phyloP scores from a whole-genome alignment of 352 stramenopile species.

The Phytophthora gonapodyides region DNA sequence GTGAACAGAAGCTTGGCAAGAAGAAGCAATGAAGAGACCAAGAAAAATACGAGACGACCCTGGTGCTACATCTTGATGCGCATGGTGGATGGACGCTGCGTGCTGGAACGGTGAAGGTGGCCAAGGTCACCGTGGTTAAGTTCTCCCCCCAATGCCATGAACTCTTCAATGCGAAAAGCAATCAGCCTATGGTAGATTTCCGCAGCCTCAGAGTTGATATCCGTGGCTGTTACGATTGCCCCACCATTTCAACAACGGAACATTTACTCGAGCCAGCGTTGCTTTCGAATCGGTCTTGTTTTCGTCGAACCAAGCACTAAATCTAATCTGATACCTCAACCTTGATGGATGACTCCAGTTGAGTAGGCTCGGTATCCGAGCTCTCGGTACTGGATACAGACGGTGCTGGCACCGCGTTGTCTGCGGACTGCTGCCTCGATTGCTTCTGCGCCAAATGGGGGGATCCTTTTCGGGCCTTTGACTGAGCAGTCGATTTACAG shows the following conservation, averaged over 20 bases:
- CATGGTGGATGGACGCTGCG: slow-evolving; percentile 24
- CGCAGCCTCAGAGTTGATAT: no score
- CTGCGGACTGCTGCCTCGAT: background rate
- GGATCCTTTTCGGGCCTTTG: background rate
- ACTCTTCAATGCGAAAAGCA: slow-evolving; percentile 11
- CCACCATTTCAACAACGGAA: no score
- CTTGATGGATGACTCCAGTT: background rate
- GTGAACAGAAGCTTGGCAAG: no score
- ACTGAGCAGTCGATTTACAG: background rate
- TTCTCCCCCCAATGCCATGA: slow-evolving; percentile 34
- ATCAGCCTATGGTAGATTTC: no score
- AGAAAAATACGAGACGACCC: no score
- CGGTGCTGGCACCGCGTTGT: background rate
- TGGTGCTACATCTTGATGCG: slow-evolving; percentile 19
- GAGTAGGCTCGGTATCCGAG: slow-evolving; percentile 5
- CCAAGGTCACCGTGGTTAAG: slow-evolving; percentile 25
- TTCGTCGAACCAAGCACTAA: no score
- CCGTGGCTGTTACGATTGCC: no score
- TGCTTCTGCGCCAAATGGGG: background rate
- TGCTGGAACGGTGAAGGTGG: slow-evolving; percentile 23
- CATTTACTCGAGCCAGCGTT: no score
- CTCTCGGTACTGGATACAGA: background rate
- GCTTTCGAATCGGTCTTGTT: no score
- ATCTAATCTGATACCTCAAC: background rate
- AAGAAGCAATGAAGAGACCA: no score